Evolutionary conservation across 345 rosid genomes (phyloP), one percentile per base, ranked within the genome.

Genomic region (Populus pruinosa): DNA sequence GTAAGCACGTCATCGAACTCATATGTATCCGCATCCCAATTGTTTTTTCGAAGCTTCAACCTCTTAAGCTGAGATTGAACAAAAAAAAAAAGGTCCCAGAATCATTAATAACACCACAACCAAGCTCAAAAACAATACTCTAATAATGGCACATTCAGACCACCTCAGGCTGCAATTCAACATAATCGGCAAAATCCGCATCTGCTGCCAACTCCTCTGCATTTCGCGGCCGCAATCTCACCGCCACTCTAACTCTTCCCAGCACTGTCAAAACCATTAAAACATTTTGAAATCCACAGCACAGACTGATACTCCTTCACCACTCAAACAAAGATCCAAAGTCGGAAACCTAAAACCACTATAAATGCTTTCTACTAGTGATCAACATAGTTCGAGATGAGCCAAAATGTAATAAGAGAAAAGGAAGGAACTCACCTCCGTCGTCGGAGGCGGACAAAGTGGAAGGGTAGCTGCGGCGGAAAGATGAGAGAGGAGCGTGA

Each of bases 381-480:
- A 65, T 65, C 36, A 8, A 65, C 4, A 65, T 43, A 11, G 47
- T 43, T 38, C 43, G 18, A 73, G 7, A 18, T 25, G 56, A 62
- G 38, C 31, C 33, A 31, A 74, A 21, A 41, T 64, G 53, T 3
- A 2, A 29, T 9, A 17, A 0, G 13, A 67, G 23, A 33, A 49
- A 17, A 41, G 14, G 41, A 43, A 18, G 35, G 2, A 49, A 77
- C 73, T 67, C 43, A 93, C 97, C 98, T 88, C 97, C 98, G 49
- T 84, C 91, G 49, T 86, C 90, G 31, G 85, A 73, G 70, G 76
- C 72, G 79, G 80, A 63, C 62, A 80, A 49, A 17, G 21, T 53
- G 8, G 89, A 86, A n/a, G 90, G 65, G 67, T 85, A 89, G 85
- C 85, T 86, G 23, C 99, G 92, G 72, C 97, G 99, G 43, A 88